Base-by-base conservation (phyloP, 164 flowering plant genomes). In the Saururus chinensis region DNA sequence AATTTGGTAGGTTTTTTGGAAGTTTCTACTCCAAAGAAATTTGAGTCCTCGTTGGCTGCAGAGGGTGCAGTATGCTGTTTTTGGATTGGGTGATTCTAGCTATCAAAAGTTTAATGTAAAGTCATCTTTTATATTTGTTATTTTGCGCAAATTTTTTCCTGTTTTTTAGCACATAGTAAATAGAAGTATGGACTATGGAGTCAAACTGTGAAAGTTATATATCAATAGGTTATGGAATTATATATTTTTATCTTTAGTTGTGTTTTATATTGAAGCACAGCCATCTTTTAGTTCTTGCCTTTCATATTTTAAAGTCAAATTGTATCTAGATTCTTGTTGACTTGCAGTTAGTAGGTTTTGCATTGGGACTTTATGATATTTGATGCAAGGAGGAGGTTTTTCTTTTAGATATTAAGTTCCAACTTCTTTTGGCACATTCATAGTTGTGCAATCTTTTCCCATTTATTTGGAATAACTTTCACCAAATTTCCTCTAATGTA, bases 11-110 rank as follows among this genome's bases (percentile, higher is more conserved):
- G 88, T 30, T 9, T 86, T 87, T 73, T 91, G 97, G 97, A 91
- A 69, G 77, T 87, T 73, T 73, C 86, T 91, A 70, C 73, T 88
- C 74, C 96, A 81, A 70, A 85, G 70, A 75, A 77, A 76, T 73
- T 76, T 95, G 22, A 55, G 78, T 57, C 64, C 60, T 51, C 61
- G 77, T 48, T 95, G 93, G 97, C 77, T 95, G 63, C 70, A 75
- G 64, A 84, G 89, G 69, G 82, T 91, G 61, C 70, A 69, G 30
- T 91, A 84, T 80, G 91, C 93, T 11, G 92, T 91, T 25, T 95
- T 95, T 80, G 99, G 99, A 60, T 72, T 95, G 79, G 99, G 97
- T 13, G 99, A 95, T 73, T 95, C 99, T 63, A 79, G 92, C 55
- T 91, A 95, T 77, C 88, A 88, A 70, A 91, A 91, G 68, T 95